These are phyloP conservation scores for Daldinia childiae DNA, from an alignment of 495 filamentous ascomycete species.

Conservation along the genomic window DNA sequence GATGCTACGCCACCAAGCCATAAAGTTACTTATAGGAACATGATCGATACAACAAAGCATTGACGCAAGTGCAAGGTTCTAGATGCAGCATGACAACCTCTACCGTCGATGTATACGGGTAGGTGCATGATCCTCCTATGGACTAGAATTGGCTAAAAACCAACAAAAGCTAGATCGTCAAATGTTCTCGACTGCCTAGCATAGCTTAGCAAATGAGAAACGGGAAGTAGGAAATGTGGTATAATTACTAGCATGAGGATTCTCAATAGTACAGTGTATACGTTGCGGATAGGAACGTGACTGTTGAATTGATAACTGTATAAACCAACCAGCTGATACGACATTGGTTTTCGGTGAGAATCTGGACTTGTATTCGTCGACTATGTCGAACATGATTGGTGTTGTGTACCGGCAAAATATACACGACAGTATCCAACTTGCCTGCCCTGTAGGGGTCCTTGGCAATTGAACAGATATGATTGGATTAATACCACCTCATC, in stretches of 20 bases:
- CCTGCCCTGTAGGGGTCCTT: conserved; percentile 19
- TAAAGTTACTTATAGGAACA: conserved; percentile 11
- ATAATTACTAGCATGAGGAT: conserved; percentile 21
- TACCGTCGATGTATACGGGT: conserved; percentile 26
- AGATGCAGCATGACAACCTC: conserved; percentile 35
- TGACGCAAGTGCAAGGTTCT: conserved; percentile 50
- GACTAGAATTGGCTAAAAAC: conserved; percentile 15
- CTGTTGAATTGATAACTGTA: conserved; percentile 13
- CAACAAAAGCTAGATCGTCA: conserved; percentile 15
- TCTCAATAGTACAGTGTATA: conserved; percentile 7
- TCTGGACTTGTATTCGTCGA: conserved; percentile 32
- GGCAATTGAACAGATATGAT: conserved; percentile 27
- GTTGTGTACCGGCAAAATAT: conserved; percentile 21
- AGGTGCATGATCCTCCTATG: conserved; percentile 35
- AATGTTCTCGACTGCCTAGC: conserved; percentile 4
- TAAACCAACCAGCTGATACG: conserved; percentile 24
- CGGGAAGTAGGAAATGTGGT: conserved; percentile 14
- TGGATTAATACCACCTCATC: conserved; percentile 19
- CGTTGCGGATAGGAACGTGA: background rate
- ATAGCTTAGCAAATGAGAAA: background rate
- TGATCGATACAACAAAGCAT: conserved; percentile 43
- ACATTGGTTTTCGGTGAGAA: conserved; percentile 40
- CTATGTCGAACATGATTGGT: conserved; percentile 15
- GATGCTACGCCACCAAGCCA: conserved; percentile 12
- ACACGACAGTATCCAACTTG: conserved; percentile 13